These are phyloP conservation scores for Carex myosuroides DNA, from an alignment of 176 grass and related monocot species.

Conservation along the genomic window DNA sequence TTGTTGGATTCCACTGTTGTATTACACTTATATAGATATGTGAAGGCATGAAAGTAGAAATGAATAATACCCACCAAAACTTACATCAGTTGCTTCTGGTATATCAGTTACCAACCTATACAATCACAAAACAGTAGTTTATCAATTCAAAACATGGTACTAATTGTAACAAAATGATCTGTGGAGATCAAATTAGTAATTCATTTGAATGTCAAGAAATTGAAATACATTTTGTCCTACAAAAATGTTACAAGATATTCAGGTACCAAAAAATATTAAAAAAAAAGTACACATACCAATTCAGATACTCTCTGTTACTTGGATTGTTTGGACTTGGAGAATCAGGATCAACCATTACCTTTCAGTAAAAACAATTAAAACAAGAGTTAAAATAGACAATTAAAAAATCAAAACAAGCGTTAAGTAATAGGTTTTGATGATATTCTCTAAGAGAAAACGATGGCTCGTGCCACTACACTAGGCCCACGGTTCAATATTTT, in stretches of 20 bases:
- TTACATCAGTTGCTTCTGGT: slow-evolving; percentile 59
- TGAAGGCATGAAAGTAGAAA: slow-evolving; percentile 21
- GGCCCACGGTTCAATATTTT: too few relatives aligned
- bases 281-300: slow-evolving; percentile 60
- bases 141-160: background rate
- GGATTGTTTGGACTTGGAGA: slow-evolving; percentile 98
- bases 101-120: slow-evolving; percentile 89
- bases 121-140: background rate
- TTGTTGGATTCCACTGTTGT: background rate
- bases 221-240: background rate
- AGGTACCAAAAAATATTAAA: background rate
- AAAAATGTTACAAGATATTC: background rate
- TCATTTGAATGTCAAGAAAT: background rate
- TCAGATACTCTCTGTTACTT: slow-evolving; percentile 81
- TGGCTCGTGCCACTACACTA: too few relatives aligned
- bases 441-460: too few relatives aligned
- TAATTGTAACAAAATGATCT: background rate
- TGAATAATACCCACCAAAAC: slow-evolving; percentile 64
- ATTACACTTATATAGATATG: slow-evolving; percentile 20
- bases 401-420: too few relatives aligned
- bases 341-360: slow-evolving; percentile 98
- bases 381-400: too few relatives aligned
- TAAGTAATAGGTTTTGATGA: too few relatives aligned
- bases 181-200: background rate
- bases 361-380: too few relatives aligned